These are phyloP conservation scores for Ordospora pajunii DNA, from an alignment of 371 early-diverging fungal genomes.

Conservation along the genomic window DNA sequence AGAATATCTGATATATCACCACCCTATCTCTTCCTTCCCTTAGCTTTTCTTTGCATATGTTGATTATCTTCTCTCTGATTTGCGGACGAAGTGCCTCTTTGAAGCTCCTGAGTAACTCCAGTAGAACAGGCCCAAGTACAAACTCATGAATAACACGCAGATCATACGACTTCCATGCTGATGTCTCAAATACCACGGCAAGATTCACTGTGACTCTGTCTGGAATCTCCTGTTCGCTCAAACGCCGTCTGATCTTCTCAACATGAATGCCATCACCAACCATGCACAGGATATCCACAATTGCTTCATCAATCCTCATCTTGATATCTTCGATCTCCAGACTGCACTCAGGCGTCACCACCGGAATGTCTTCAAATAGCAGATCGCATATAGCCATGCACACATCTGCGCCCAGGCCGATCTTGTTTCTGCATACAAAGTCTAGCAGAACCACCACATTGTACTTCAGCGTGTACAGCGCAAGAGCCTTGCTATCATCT, in stretches of 20 bases:
- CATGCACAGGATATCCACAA: constrained; percentile 43
- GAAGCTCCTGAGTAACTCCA: constrained; percentile 32
- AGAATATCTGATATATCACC: constrained; percentile 37
- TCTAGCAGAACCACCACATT: constrained; percentile 28
- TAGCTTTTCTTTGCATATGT: not conserved
- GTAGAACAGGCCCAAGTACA: constrained; percentile 23
- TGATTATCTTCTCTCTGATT: constrained; percentile 33
- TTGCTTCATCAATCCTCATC: constrained; percentile 17
- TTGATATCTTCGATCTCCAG: constrained; percentile 32
- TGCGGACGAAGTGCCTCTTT: constrained; percentile 31
- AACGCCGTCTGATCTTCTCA: constrained; percentile 12
- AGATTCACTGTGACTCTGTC: constrained; percentile 45
- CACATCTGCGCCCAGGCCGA: not conserved
- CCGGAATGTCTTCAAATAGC: constrained; percentile 7
- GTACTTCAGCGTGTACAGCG: constrained; percentile 32
- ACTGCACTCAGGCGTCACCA: not conserved
- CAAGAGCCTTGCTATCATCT: constrained; percentile 31
- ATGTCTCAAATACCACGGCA: constrained; percentile 3
- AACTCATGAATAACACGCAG: constrained; percentile 34
- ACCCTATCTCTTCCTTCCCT: not conserved
- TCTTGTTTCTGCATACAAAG: constrained; percentile 13
- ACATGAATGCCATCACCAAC: constrained; percentile 14
- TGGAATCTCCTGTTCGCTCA: constrained; percentile 28
- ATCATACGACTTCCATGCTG: constrained; percentile 40
- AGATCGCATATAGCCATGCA: constrained; percentile 20